Evolutionary conservation across 106 monocot genomes (phyloP).

Genomic region (Acorus gramineus): DNA sequence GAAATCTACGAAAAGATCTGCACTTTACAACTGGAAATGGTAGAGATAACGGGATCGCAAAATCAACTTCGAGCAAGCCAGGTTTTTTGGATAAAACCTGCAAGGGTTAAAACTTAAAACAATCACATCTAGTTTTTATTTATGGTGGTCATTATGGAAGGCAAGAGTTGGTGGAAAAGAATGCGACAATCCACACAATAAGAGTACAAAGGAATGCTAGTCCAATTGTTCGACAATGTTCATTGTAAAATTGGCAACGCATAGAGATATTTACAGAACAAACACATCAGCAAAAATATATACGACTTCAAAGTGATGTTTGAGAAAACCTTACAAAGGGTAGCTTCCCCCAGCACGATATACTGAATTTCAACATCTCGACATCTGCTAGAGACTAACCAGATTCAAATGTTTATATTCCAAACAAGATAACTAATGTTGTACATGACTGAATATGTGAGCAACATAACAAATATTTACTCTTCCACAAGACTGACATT

Average conservation of each 20-base stretch:
- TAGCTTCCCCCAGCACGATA: slow-evolving; percentile 7
- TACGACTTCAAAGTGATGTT: slow-evolving; percentile 8
- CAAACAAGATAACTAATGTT: too few relatives aligned
- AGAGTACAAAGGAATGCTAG: too few relatives aligned
- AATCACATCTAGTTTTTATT: too few relatives aligned
- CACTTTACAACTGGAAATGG: not conserved
- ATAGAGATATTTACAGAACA: not conserved
- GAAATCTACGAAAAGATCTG: slow-evolving; percentile 2
- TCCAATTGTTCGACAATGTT: not conserved
- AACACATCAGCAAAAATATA: not conserved
- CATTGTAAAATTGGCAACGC: not conserved
- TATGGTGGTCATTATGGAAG: too few relatives aligned
- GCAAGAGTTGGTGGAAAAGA: not conserved
- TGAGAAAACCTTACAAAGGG: slow-evolving; percentile 13
- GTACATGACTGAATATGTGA: too few relatives aligned
- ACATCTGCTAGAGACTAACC: slow-evolving; percentile 6
- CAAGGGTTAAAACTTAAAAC: not conserved
- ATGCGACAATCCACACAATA: too few relatives aligned
- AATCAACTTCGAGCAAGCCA: not conserved
- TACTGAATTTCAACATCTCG: slow-evolving; percentile 21
- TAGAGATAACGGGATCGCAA: slow-evolving; percentile 1
- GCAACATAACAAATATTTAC: too few relatives aligned
- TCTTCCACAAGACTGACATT: too few relatives aligned
- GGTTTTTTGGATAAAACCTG: slow-evolving; percentile 7
- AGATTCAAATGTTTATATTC: not conserved